Percentiles rank a stretch among this genome's conserved stretches.
Conservation (phyloP, 169 alveolate species). For the Plasmodium cynomolgi region DNA sequence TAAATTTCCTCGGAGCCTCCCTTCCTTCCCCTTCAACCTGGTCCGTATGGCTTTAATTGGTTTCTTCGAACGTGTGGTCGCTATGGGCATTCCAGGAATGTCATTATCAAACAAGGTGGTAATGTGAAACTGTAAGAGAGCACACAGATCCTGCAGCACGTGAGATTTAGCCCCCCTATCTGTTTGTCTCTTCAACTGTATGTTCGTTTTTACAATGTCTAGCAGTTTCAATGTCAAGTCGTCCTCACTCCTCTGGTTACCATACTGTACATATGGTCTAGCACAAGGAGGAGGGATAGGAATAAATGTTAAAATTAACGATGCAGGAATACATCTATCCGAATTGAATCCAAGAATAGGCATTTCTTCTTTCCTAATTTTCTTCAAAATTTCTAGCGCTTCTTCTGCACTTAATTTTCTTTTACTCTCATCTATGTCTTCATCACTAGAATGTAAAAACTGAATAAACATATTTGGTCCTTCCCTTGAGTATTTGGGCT, state of each 20-base stretch:
- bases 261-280: conserved; percentile 97
- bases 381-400: conserved; percentile 90
- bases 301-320: conserved; percentile 95
- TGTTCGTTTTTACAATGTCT: conserved; percentile 96
- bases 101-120: conserved; percentile 98
- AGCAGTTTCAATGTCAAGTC: conserved; percentile 97
- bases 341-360: conserved; percentile 95
- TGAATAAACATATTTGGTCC: conserved; percentile 91
- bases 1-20: conserved; percentile 98
- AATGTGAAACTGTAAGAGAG: conserved; percentile 95
- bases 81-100: conserved; percentile 96
- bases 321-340: conserved; percentile 93
- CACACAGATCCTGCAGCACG: conserved; percentile 93
- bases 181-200: conserved; percentile 89
- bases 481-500: conserved; percentile 90
- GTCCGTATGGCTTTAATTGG: conserved; percentile 98
- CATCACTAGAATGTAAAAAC: conserved; percentile 88
- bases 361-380: conserved; percentile 93
- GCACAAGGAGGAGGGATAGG: conserved; percentile 99
- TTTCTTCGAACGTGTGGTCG: conserved; percentile 96
- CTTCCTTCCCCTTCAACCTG: conserved; percentile 99
- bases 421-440: conserved; percentile 82
- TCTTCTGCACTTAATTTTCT: conserved; percentile 91
- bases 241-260: conserved; percentile 96
- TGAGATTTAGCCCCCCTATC: conserved; percentile 93